Evolutionary conservation across 2,329 filamentous ascomycete genomes (phyloP).

Genomic region (Didymella exigua): DNA sequence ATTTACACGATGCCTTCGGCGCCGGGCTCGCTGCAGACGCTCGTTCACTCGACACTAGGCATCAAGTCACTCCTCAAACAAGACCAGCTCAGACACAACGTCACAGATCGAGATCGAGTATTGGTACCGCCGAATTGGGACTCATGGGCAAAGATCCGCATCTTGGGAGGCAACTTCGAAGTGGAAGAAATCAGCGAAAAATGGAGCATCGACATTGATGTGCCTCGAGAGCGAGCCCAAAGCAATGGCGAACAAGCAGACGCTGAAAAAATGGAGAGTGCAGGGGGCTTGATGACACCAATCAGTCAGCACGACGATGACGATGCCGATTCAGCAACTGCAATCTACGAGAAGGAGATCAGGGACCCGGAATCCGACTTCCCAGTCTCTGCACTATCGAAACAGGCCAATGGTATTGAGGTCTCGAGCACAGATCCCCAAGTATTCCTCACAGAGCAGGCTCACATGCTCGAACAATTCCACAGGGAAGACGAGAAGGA

Average conservation of each 20-base stretch:
- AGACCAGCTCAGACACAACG: slow-evolving; percentile 64
- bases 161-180: slow-evolving; percentile 89
- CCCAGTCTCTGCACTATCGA: slow-evolving; percentile 48
- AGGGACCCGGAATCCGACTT: slow-evolving; percentile 69
- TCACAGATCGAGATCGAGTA: slow-evolving; percentile 93
- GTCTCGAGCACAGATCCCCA: slow-evolving; percentile 76
- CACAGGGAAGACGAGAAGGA: slow-evolving; percentile 64
- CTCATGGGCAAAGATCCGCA: slow-evolving; percentile 95
- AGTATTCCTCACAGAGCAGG: slow-evolving; percentile 75
- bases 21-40: slow-evolving; percentile 75
- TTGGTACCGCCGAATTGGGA: slow-evolving; percentile 97
- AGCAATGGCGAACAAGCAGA: slow-evolving; percentile 28
- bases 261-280: slow-evolving; percentile 18
- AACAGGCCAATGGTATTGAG: slow-evolving; percentile 58
- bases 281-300: slow-evolving; percentile 15
- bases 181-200: slow-evolving; percentile 83
- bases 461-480: slow-evolving; percentile 73
- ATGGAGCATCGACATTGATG: slow-evolving; percentile 83
- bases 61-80: slow-evolving; percentile 77
- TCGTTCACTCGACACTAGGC: slow-evolving; percentile 83
- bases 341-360: slow-evolving; percentile 79
- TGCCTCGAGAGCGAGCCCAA: slow-evolving; percentile 35
- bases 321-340: slow-evolving; percentile 62
- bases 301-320: slow-evolving; percentile 21
- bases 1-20: slow-evolving; percentile 57